These are phyloP conservation scores for Lithohypha guttulata DNA, from an alignment of 2,329 filamentous ascomycete genomes.

Conservation along the genomic window DNA sequence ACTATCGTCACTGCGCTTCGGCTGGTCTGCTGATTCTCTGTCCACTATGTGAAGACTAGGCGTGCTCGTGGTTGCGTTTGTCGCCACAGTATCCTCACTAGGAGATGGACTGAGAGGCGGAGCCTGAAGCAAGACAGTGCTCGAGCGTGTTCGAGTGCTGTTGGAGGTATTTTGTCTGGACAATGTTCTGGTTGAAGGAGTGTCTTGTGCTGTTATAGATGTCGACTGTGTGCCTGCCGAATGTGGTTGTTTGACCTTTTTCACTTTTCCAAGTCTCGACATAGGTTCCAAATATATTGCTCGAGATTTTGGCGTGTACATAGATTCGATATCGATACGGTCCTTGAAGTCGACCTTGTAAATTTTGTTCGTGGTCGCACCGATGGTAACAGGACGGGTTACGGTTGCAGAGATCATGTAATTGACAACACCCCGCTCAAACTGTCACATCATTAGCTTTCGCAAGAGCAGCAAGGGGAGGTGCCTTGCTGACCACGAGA, in stretches of 20 bases:
- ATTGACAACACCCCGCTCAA: slow-evolving; percentile 84
- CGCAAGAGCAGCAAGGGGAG: slow-evolving; percentile 6
- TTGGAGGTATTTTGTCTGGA: slow-evolving; percentile 21
- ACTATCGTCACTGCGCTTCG: slow-evolving; percentile 29
- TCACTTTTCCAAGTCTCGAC: slow-evolving; percentile 57
- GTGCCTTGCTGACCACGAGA: slow-evolving; percentile 63
- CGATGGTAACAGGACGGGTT: slow-evolving; percentile 77
- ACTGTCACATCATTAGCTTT: slow-evolving; percentile 48
- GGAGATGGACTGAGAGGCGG: slow-evolving; percentile 40
- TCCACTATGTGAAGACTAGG: slow-evolving; percentile 45
- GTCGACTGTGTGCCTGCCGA: slow-evolving; percentile 30
- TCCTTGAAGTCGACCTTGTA: slow-evolving; percentile 70
- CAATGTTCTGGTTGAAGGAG: slow-evolving; percentile 37
- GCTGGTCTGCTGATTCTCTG: slow-evolving; percentile 30
- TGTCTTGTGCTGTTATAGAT: no score
- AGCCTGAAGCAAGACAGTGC: slow-evolving; percentile 24
- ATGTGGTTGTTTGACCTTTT: slow-evolving; percentile 38
- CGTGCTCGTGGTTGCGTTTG: slow-evolving; percentile 55
- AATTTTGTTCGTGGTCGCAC: slow-evolving; percentile 68
- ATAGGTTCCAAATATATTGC: slow-evolving; percentile 83
- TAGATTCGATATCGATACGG: slow-evolving; percentile 68
- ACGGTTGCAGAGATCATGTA: slow-evolving; percentile 86
- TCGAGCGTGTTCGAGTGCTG: slow-evolving; percentile 16
- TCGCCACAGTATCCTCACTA: slow-evolving; percentile 63
- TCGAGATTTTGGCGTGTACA: slow-evolving; percentile 63